Base-by-base conservation (phyloP, 345 rosid species). In the Lumnitzera racemosa region DNA sequence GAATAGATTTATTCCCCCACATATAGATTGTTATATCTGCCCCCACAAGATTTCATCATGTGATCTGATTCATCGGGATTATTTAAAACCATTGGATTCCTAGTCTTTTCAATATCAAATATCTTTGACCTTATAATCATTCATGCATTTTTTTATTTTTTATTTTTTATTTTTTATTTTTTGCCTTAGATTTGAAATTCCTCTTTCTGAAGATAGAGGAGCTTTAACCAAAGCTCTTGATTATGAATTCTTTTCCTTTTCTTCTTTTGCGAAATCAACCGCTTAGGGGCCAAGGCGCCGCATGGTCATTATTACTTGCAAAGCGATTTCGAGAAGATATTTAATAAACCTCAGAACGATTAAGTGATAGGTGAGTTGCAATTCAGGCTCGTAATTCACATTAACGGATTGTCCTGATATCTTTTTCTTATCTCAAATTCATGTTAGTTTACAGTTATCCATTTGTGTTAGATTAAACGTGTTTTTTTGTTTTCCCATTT, bases 21-120 rank as follows among this genome's bases (percentile, higher is more conserved):
- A 60, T 50, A 24, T 20, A 68, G 43, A 36, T 36, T 47, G 53
- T 57, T 57, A 49, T 70, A n/a, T 64, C 74, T 75, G 57, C 78
- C 78, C 78, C 65, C 76, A 59, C 67, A 54, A 36, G 43, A 36
- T 36, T 67, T 64, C 27, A 64, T 67, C 15, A 70, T 63, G 29
- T 64, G 57, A 52, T 60, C 56, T 46, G 43, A 41, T 65, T 67
- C 57, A 50, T 54, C 55, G 64, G 7, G 43, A 5, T 36, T 4
- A 7, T 3, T 53, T 53, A 59, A 16, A 55, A 43, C 61, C 75
- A 67, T 73, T 64, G 76, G 81, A 77, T 77, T 71, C 78, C 76
- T 48, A 47, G 43, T 47, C 57, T 59, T 65, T 58, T 54, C 17
- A 46, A 61, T 46, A 57, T 57, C 16, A 15, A 27, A 31, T 49